Evolutionary conservation across 768 basidiomycete genomes (phyloP), one percentile per base, ranked within the genome.

Genomic region (Trametes maxima): DNA sequence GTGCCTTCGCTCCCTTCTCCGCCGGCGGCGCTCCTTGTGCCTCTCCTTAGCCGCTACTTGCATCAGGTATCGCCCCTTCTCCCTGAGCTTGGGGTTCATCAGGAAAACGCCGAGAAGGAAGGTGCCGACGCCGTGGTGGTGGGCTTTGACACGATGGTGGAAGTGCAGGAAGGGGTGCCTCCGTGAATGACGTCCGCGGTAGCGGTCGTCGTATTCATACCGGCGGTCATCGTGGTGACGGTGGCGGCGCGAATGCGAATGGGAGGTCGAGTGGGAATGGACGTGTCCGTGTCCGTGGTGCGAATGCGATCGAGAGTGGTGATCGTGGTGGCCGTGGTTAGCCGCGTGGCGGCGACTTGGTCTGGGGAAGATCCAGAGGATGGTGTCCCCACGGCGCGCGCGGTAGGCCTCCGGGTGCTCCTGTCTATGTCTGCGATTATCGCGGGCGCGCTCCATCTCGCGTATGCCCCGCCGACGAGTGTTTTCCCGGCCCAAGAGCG

Each of bases 371-470:
- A 72, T 59, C 57, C 74, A 69, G 67, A 76, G 70, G 37, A 73
- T 57, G 60, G 69, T 65, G 62, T 64, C 36, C 11, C 47, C 57
- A 33, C 58, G 46, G 25, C 64, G 42, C 65, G 64, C 37, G 61
- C 63, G 60, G 63, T 65, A 48, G 48, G 67, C 21, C 50, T 72
- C 68, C 62, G 66, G 56, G 13, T 66, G 69, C 64, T 78, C 71
- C 62, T 37, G 59, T 57, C 74, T 67, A 60, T 72, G 63, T 68
- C 69, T 44, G 63, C 68, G 54, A 36, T 68, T 50, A 1, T 70
- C 70, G 64, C 72, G 74, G 19, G 89, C 88, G 28, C 80, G 80
- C 51, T 76, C 77, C 85, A 90, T 90, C 73, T 91, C 89, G 53
- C 77, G 78, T 71, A 90, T 89, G 47, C 89, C 89, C 77, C 84